phyloP scores from a whole-genome alignment of 2,329 filamentous ascomycete genomes.

The Penicillium psychrosexuale region DNA sequence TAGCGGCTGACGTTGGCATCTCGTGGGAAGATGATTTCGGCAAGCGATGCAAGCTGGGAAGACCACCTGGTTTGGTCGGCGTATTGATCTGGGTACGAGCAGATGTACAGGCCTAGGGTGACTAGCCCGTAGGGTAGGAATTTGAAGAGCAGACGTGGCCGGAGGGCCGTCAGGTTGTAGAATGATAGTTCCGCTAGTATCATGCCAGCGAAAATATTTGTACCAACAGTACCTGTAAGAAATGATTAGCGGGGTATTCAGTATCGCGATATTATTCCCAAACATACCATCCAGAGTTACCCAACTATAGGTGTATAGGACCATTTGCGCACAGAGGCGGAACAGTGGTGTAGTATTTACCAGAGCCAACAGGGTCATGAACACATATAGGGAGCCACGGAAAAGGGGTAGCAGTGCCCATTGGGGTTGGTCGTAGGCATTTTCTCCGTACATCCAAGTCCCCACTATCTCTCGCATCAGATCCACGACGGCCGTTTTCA shows the following conservation, averaged over 20 bases:
- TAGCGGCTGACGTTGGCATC: slow-evolving; percentile 51
- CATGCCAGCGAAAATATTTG: slow-evolving; percentile 62
- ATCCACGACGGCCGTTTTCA: slow-evolving; percentile 44
- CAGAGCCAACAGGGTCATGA: slow-evolving; percentile 53
- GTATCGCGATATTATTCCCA: not conserved
- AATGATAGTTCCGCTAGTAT: slow-evolving; percentile 58
- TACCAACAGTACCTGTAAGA: slow-evolving; percentile 48
- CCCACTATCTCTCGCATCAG: slow-evolving; percentile 47
- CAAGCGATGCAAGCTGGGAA: slow-evolving; percentile 18
- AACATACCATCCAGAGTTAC: slow-evolving; percentile 33
- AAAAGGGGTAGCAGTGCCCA: slow-evolving; percentile 58
- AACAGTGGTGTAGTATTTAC: slow-evolving; percentile 50
- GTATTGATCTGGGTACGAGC: slow-evolving; percentile 59
- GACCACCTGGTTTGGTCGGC: slow-evolving; percentile 57
- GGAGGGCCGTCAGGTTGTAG: slow-evolving; percentile 46
- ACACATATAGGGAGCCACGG: slow-evolving; percentile 55
- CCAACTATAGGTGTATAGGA: slow-evolving; percentile 49
- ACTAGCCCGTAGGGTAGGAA: slow-evolving; percentile 52
- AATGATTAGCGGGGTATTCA: not conserved
- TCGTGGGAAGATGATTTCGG: slow-evolving; percentile 24
- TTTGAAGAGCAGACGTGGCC: slow-evolving; percentile 39
- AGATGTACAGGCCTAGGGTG: slow-evolving; percentile 54
- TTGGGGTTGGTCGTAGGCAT: slow-evolving; percentile 57
- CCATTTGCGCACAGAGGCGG: slow-evolving; percentile 48
- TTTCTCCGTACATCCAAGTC: slow-evolving; percentile 53